Evolutionary conservation across 768 basidiomycete species (phyloP), one percentile per base, ranked within the genome.

Genomic region (Lactarius psammicola): DNA sequence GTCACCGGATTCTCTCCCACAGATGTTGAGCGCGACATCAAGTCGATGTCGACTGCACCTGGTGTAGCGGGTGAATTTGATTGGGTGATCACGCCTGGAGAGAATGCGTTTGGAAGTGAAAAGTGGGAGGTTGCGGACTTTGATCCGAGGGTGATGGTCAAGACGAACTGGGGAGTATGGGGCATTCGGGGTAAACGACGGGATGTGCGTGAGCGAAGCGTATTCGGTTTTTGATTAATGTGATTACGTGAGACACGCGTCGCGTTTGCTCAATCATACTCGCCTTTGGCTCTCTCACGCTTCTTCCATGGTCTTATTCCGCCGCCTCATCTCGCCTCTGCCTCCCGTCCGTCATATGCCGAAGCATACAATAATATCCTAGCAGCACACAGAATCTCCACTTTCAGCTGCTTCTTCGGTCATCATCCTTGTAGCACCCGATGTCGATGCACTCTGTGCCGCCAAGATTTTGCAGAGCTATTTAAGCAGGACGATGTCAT

Each of bases 151-250:
- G 95, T 98, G 8, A 94, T 95, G 86, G 93, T 98, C 49, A 95
- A 93, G 80, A 88, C 93, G 17, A 99, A 99, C 73, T 99, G 97
- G 97, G 97, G 95, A 34, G 81, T 98, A 33, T 99, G 96, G 95
- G 94, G 85, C 17, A 96, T 98, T 64, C 81, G 94, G 74, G 95
- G 95, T 8, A 94, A 94, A 80, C 88, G 90, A 72, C 86, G 92
- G 75, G 94, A 96, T 72, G 85, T 96, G 28, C 81, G 82, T 71
- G 85, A 89, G 72, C 69, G 60, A 49, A 68, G 59, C 44, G 62
- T 67, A 46, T 73, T 74, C 69, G 68, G 3, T 2, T 51, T 55
- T 34, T 40, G 4, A 28, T 46, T 10, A 10, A 38, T 30, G 3
- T 42, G 59, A 68, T 65, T 61, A 68, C 67, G 59, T 66, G 54